A percentile compares a stretch with the other conserved stretches of the same genome.
Conservation (phyloP, 1,139 yeast species). For the Entelexis paramagnoliae region DNA sequence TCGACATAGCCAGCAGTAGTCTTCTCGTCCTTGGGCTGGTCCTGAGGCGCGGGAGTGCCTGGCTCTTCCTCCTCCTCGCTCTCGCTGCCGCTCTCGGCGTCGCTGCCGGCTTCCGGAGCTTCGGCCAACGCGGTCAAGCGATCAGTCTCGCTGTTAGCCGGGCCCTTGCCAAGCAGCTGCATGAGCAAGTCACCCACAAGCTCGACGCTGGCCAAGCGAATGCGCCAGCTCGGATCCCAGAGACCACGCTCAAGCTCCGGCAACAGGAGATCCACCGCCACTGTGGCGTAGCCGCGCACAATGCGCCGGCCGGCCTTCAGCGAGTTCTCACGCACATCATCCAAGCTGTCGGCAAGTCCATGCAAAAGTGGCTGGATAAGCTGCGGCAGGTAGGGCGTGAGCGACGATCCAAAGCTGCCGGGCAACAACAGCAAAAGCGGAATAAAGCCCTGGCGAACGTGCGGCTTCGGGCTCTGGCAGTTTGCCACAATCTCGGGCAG, state of each 20-base stretch:
- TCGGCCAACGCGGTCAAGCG: conserved; percentile 32
- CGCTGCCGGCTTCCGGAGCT: conserved; percentile 32
- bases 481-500: conserved; percentile 71
- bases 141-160: conserved; percentile 26
- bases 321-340: conserved; percentile 79
- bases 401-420: conserved; percentile 85
- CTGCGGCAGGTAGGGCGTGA: conserved; percentile 75
- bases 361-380: conserved; percentile 83
- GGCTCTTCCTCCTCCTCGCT: conserved; percentile 29
- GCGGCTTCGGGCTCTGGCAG: conserved; percentile 54
- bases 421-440: conserved; percentile 84
- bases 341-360: conserved; percentile 85
- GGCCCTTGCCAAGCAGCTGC: conserved; percentile 83
- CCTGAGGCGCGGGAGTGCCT: background rate
- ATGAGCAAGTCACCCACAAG: conserved; percentile 92
- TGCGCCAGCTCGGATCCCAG: conserved; percentile 72
- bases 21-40: conserved; percentile 8
- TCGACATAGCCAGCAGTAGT: conserved; percentile 39
- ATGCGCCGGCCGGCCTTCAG: conserved; percentile 87
- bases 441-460: conserved; percentile 85
- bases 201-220: conserved; percentile 87
- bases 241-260: conserved; percentile 92
- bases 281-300: conserved; percentile 82
- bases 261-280: conserved; percentile 82
- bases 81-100: conserved; percentile 35